Evolutionary conservation across 2,329 filamentous ascomycete species (phyloP).

Genomic region (Colletotrichum musicola): DNA sequence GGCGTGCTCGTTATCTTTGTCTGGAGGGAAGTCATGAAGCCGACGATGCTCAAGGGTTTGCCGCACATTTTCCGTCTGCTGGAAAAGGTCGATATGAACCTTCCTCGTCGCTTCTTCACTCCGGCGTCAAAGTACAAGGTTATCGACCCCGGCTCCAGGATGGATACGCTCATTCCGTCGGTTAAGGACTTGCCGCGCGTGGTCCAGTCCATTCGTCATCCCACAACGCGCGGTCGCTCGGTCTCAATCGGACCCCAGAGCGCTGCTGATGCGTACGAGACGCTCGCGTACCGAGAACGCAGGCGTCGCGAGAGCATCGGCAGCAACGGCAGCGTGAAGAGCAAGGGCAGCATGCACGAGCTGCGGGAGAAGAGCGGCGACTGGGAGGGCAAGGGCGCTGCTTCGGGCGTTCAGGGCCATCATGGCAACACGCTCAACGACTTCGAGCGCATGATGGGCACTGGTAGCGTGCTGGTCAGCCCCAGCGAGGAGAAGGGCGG

Average conservation of each 20-base stretch:
- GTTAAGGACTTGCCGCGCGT: slow-evolving; percentile 89
- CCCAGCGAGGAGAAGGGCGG: slow-evolving; percentile 48
- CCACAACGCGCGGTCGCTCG: slow-evolving; percentile 76
- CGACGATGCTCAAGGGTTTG: slow-evolving; percentile 79
- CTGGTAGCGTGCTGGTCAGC: slow-evolving; percentile 63
- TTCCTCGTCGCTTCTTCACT: slow-evolving; percentile 92
- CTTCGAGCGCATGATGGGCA: slow-evolving; percentile 81
- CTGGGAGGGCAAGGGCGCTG: slow-evolving; percentile 54
- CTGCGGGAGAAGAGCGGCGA: slow-evolving; percentile 55
- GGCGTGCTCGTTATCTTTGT: slow-evolving; percentile 88
- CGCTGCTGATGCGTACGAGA: slow-evolving; percentile 95
- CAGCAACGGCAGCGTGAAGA: slow-evolving; percentile 62
- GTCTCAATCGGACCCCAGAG: slow-evolving; percentile 95
- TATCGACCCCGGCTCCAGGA: slow-evolving; percentile 75
- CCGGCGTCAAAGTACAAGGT: slow-evolving; percentile 91
- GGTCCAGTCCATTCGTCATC: slow-evolving; percentile 84
- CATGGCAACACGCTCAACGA: slow-evolving; percentile 64
- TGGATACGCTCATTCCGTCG: slow-evolving; percentile 89
- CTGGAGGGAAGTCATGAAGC: slow-evolving; percentile 93
- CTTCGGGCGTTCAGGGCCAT: slow-evolving; percentile 58
- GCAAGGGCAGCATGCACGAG: slow-evolving; percentile 58
- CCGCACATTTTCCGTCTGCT: slow-evolving; percentile 90
- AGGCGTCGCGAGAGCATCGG: slow-evolving; percentile 67
- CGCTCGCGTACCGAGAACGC: slow-evolving; percentile 87
- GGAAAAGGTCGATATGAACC: slow-evolving; percentile 80